A percentile compares a stretch with the other conserved stretches of the same genome.
These are phyloP conservation scores for Paramyrothecium roridum DNA, from an alignment of 2,329 filamentous ascomycete genomes.

Conservation along the genomic window DNA sequence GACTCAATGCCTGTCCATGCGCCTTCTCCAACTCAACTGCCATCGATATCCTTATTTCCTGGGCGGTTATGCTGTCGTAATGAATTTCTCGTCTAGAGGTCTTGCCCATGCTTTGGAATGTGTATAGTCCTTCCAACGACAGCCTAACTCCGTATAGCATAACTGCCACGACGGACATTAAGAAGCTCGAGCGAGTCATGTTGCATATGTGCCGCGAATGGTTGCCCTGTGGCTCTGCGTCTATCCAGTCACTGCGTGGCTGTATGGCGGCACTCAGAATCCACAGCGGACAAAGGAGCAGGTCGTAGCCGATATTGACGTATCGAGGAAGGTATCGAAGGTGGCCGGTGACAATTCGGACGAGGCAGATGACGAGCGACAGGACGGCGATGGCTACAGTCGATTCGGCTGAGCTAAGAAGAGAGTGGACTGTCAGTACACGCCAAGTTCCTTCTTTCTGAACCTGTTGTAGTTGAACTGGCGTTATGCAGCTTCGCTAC, in stretches of 20 bases:
- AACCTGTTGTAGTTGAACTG: no score
- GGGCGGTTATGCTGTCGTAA: conserved; percentile 6
- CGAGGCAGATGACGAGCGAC: conserved; percentile 19
- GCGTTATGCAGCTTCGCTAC: no score
- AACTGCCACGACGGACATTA: conserved; percentile 13
- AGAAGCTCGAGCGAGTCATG: conserved; percentile 16
- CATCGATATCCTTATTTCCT: neutral
- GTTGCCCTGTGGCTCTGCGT: conserved; percentile 15
- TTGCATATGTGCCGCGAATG: conserved; percentile 25
- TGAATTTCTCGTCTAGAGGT: neutral
- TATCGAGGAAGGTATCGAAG: conserved; percentile 18
- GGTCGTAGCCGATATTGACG: conserved; percentile 22
- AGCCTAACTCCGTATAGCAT: conserved; percentile 13
- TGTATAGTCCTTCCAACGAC: neutral
- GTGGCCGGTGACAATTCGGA: conserved; percentile 16
- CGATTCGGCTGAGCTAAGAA: conserved; percentile 19
- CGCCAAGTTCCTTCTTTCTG: no score
- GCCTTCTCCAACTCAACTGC: neutral
- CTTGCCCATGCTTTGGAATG: neutral
- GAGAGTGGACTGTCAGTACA: neutral
- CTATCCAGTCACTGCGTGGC: conserved; percentile 18
- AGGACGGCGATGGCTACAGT: conserved; percentile 26
- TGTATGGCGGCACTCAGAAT: conserved; percentile 15
- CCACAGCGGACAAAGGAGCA: conserved; percentile 23
- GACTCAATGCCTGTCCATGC: conserved; percentile 18